Evolutionary conservation across 2,329 filamentous ascomycete species (phyloP), one percentile per base, ranked within the genome.

Genomic region (Malbranchea cinnamomea): DNA sequence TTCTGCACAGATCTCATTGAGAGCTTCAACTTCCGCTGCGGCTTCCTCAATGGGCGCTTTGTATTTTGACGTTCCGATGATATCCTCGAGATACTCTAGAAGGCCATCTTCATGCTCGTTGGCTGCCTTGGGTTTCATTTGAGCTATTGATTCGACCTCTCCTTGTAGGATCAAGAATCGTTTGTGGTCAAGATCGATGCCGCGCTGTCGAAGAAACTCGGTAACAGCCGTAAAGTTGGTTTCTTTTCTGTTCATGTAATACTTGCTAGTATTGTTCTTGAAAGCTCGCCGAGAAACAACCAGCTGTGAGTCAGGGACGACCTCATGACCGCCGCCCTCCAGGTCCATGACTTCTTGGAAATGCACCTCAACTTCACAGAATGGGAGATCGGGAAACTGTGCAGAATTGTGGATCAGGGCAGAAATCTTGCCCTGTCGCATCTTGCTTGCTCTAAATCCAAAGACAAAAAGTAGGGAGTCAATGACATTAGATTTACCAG

Each of bases 381-480:
- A 75, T 27, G 91, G 81, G 12, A 98, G 60, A 44, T 94, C 71
- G 0, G 84, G 84, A 43, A 79, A 73, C 33, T 80, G 71, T 1
- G 84, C 85, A 8, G 89, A 95, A 53, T 95, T 98, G 60, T 98
- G 89, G 42, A 98, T 98, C 28, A 98, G 63, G 3, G 89, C 89
- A 1, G 89, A 98, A 27, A 98, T 84, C 60, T 98, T 98, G 48
- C 89, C 89, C 54, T 98, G 89, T 47, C 89, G 72, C 89, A 98
- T 98, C 60, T 98, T 98, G 65, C 87, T 95, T 23, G 89, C 89
- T 36, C 89, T 77, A 62, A 98, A 98, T 31, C 91, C 89, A 50
- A 98, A 98, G n/a, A 98, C 89, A 48, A 98, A 98, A 1, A 98
- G 71, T 16, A 98, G 63, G 2, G 89, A 94, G 56, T 98, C 89